A percentile compares a stretch with the other conserved stretches of the same genome.
phyloP scores from a whole-genome alignment of 108 stramenopile species.

The Schizochytrium sp. region DNA sequence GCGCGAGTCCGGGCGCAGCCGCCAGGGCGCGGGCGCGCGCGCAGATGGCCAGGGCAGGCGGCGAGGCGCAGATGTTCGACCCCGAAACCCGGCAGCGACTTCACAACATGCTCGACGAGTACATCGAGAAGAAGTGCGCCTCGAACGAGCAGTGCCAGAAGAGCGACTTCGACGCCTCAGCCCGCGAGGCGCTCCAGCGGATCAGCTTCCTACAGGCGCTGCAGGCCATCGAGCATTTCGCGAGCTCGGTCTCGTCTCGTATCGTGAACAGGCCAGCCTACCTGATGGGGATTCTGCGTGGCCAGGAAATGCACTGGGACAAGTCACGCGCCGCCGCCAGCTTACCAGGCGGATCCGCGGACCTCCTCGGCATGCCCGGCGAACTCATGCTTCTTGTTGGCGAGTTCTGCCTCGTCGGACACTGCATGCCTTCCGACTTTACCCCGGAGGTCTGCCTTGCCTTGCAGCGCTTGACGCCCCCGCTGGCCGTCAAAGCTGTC shows the following conservation, averaged over 20 bases:
- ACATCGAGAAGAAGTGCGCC: neutral
- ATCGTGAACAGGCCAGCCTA: neutral
- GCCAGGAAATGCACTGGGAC: slow-evolving; percentile 8
- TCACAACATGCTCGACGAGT: neutral
- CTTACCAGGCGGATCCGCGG: neutral
- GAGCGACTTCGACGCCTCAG: neutral
- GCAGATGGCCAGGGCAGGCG: no score
- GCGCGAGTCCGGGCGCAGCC: no score
- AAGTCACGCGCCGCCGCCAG: slow-evolving; percentile 16
- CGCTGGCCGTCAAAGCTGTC: neutral
- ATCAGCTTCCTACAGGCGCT: neutral
- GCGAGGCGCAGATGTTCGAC: neutral
- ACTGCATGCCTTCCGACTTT: slow-evolving; percentile 10
- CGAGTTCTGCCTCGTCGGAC: neutral
- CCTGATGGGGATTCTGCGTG: neutral
- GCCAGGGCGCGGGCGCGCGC: no score
- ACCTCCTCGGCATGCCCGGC: neutral
- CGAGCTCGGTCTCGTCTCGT: neutral
- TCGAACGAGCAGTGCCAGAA: neutral
- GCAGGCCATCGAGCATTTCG: slow-evolving; percentile 12
- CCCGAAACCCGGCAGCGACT: neutral
- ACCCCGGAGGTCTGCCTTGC: slow-evolving; percentile 6
- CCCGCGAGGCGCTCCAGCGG: slow-evolving; percentile 3
- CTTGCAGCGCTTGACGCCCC: neutral
- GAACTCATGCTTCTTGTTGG: neutral